phyloP scores from a whole-genome alignment of 805 yeast genomes.

The Diddensiella caesifluorescens region DNA sequence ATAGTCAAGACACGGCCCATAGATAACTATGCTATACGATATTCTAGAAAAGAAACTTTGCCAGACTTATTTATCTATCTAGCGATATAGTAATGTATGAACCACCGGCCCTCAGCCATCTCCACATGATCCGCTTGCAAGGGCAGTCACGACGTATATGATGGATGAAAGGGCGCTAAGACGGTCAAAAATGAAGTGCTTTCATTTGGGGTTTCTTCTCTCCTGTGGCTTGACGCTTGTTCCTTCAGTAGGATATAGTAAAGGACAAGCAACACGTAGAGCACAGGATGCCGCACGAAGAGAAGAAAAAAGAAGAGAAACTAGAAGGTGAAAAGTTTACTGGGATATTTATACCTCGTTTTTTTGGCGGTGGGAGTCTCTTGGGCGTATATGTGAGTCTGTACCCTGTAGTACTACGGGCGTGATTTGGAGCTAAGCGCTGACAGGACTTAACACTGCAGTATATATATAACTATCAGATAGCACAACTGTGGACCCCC shows the following conservation, averaged over 20 bases:
- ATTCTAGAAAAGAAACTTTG: not conserved
- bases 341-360: no score
- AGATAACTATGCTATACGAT: not conserved
- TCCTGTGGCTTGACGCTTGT: slow-evolving; percentile 69
- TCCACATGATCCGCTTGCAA: slow-evolving; percentile 38
- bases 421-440: no score
- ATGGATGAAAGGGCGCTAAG: slow-evolving; percentile 55
- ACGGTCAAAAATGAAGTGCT: slow-evolving; percentile 36
- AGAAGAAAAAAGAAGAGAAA: slow-evolving; percentile 29
- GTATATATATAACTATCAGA: no score
- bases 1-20: not conserved
- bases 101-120: slow-evolving; percentile 59
- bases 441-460: no score
- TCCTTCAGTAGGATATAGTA: slow-evolving; percentile 33
- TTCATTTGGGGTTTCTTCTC: slow-evolving; percentile 44
- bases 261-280: slow-evolving; percentile 66
- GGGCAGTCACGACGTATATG: slow-evolving; percentile 29
- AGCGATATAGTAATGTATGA: slow-evolving; percentile 41
- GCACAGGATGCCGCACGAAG: slow-evolving; percentile 69
- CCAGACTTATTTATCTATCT: not conserved
- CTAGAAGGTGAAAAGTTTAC: slow-evolving; percentile 5
- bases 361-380: no score
- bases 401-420: no score
- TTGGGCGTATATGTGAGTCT: no score
- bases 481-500: no score